A percentile compares a stretch with the other conserved stretches of the same genome.
These are phyloP conservation scores for Daldinia concentrica DNA, from an alignment of 495 filamentous ascomycete genomes.

Conservation along the genomic window DNA sequence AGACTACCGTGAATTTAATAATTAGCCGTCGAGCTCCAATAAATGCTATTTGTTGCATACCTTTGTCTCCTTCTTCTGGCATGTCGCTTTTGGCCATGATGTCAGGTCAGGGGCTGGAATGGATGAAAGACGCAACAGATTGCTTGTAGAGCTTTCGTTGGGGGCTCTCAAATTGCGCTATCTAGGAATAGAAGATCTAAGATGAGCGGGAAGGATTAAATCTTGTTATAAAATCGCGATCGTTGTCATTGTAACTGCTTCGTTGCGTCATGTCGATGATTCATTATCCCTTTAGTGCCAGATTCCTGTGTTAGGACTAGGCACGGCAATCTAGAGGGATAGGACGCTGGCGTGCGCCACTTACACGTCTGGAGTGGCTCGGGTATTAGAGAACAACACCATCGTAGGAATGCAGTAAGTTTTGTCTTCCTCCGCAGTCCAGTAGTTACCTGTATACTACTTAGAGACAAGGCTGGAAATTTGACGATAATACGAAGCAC, in stretches of 20 bases:
- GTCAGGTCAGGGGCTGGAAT: not conserved
- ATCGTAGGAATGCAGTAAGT: not conserved
- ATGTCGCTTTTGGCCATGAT: constrained; percentile 17
- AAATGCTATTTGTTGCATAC: not conserved
- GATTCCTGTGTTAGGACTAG: not conserved
- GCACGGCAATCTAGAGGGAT: not conserved
- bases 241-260: not conserved
- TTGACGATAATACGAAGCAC: not conserved
- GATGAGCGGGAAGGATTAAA: not conserved
- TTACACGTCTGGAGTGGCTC: constrained; percentile 2
- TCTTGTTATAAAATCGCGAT: not conserved
- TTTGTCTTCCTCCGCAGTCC: not conserved
- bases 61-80: constrained; percentile 42
- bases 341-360: constrained; percentile 3
- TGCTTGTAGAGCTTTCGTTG: not conserved
- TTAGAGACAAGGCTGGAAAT: not conserved
- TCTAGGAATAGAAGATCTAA: too few relatives aligned
- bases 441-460: too few relatives aligned
- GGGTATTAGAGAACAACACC: not conserved
- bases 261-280: constrained; percentile 41
- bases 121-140: not conserved
- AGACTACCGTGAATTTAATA: constrained; percentile 51
- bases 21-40: not conserved
- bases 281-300: constrained; percentile 35
- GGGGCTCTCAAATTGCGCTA: too few relatives aligned